Base-by-base conservation (phyloP, 1,284 basidiomycete genomes). In the Sphagnurus paluster region DNA sequence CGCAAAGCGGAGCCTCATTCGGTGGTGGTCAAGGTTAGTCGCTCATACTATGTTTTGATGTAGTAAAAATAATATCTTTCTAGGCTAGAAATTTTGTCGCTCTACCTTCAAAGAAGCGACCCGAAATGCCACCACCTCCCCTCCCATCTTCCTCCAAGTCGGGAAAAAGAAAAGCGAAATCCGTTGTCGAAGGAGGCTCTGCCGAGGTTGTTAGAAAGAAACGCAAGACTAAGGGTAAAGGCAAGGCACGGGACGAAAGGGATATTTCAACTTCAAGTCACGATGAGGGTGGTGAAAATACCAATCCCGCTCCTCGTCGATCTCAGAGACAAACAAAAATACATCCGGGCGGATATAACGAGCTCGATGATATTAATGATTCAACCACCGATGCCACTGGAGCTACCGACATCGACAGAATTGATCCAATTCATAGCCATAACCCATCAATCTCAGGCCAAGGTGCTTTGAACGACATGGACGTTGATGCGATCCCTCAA, bases 1-100 rank as follows among this genome's bases (percentile, higher is more conserved):
- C 77, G 86, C n/a, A 82, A 80, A 60, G 79, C 77, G 2, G 86
- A 88, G 48, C 78, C 84, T 11, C 87, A 90, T 61, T 78, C 83
- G 1, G 72, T 90, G 6, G 67, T 89, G n/a, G 66, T 85, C 54
- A 90, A 90, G 75, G 87, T 83, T 46, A 14, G 58, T 37, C 14
- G 25, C 19, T 33, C 10, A 39, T 29, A 32, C 17, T 30, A 13
- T 33, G 11, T 20, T 28, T 38, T 23, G 21, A 20, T 23, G 11
- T 19, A 24, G 14, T n/a, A 23, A 38, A 26, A 39, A 21, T 26
- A 16, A 19, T 30, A 7, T 17, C 14, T n/a, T 25, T 5, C 8
- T 34, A 76, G 82, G 75, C 77, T n/a, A 72, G 84, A 54, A 65
- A 69, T 43, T 87, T 83, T 58, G 69, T 74, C 14, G 68, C 76